Percentiles rank a stretch among this genome's conserved stretches.
Evolutionary conservation across 2,329 filamentous ascomycete genomes (phyloP).

Genomic region (Fusarium sp.): DNA sequence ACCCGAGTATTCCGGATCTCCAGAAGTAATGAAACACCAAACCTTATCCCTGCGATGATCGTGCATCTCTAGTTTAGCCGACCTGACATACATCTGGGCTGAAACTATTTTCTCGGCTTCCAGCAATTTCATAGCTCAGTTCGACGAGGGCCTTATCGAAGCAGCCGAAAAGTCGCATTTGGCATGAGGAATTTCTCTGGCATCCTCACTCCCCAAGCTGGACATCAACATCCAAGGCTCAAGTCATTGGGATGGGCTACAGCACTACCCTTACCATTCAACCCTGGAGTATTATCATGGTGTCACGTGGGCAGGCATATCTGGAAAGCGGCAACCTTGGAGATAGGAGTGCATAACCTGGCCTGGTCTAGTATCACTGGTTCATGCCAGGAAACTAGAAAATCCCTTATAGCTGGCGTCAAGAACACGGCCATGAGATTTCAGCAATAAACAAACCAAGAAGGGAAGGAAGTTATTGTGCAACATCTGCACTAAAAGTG

Average conservation of each 20-base stretch:
- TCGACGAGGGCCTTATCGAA: not conserved
- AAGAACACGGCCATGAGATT: not conserved
- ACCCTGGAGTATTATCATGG: not conserved
- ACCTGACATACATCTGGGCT: not conserved
- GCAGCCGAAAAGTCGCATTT: not conserved
- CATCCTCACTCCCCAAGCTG: not conserved
- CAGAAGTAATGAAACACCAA: not conserved
- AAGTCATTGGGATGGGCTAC: not conserved
- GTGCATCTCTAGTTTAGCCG: not conserved
- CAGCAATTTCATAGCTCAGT: not conserved
- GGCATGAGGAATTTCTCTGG: not conserved
- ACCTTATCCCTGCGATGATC: not conserved
- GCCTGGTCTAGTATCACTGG: not conserved
- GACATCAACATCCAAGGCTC: not conserved
- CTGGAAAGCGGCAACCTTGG: not conserved
- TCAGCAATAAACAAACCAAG: not conserved
- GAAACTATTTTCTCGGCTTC: not conserved
- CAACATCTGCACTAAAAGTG: too few relatives aligned
- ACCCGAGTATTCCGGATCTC: not conserved
- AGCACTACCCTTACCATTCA: not conserved
- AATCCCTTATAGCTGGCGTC: not conserved
- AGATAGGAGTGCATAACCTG: not conserved
- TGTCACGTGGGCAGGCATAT: not conserved
- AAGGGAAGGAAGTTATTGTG: too few relatives aligned
- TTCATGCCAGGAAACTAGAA: not conserved